phyloP scores from a whole-genome alignment of 495 filamentous ascomycete genomes.

The Elasticomyces elasticus region DNA sequence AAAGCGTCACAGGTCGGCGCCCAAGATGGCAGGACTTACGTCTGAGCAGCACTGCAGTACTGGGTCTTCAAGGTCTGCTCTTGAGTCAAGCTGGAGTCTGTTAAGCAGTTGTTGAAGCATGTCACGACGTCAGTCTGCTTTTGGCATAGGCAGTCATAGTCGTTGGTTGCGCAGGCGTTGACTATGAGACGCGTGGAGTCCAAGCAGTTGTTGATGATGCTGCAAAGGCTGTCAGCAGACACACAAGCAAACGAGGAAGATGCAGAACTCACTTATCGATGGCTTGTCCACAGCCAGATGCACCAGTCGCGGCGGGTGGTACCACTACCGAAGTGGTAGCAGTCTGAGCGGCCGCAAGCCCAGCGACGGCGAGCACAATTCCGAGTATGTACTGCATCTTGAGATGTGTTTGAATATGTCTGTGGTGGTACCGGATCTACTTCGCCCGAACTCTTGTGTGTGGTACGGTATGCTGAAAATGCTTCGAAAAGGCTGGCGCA shows the following conservation, averaged over 20 bases:
- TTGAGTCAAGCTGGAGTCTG: background rate
- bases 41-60: slow-evolving; percentile 28
- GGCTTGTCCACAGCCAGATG: slow-evolving; percentile 14
- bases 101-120: slow-evolving; percentile 33
- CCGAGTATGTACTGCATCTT: slow-evolving; percentile 26
- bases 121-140: slow-evolving; percentile 25
- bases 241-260: no score
- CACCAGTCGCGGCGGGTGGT: background rate
- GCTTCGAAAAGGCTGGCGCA: no score
- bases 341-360: slow-evolving; percentile 30
- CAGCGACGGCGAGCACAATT: slow-evolving; percentile 21
- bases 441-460: no score
- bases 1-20: background rate
- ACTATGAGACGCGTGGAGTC: slow-evolving; percentile 16
- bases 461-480: no score
- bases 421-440: background rate
- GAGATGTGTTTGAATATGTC: background rate
- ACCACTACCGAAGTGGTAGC: slow-evolving; percentile 14
- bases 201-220: slow-evolving; percentile 30
- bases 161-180: slow-evolving; percentile 25
- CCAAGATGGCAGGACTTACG: slow-evolving; percentile 18
- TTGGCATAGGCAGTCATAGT: slow-evolving; percentile 31
- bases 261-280: slow-evolving; percentile 13
- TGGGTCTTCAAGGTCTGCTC: slow-evolving; percentile 20
- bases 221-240: background rate